phyloP scores from a whole-genome alignment of 1,284 basidiomycete genomes.

The Melampsora medusae region DNA sequence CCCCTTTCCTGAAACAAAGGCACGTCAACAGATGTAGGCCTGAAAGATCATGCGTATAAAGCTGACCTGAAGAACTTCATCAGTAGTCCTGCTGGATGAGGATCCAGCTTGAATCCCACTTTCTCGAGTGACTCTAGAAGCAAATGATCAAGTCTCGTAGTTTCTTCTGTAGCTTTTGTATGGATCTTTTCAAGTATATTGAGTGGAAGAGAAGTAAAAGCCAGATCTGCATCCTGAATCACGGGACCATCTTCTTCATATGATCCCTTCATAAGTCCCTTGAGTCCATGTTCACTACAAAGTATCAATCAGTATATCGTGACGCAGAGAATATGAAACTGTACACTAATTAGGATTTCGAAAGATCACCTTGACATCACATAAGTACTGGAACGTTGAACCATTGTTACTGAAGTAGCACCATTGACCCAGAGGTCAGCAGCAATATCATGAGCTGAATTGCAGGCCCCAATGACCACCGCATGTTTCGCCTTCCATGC shows the following conservation, averaged over 20 bases:
- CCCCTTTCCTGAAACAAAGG: constrained; percentile 52
- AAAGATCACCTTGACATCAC: constrained; percentile 61
- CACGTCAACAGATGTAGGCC: constrained; percentile 1
- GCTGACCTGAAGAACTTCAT: constrained; percentile 51
- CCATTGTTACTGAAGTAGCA: constrained; percentile 62
- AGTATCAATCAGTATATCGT: not conserved
- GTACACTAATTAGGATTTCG: not conserved
- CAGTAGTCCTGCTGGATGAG: constrained; percentile 62
- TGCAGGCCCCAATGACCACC: constrained; percentile 65
- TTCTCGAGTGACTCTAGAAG: constrained; percentile 62
- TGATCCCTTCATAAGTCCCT: constrained; percentile 55
- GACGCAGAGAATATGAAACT: no score
- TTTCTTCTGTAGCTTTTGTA: constrained; percentile 20
- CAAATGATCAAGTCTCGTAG: constrained; percentile 56
- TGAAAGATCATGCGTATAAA: constrained; percentile 3
- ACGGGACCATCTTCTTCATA: constrained; percentile 62
- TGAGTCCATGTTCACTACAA: constrained; percentile 37
- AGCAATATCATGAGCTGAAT: constrained; percentile 60
- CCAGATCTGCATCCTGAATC: constrained; percentile 61
- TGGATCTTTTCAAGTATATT: constrained; percentile 52
- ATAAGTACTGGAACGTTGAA: constrained; percentile 66
- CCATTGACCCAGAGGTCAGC: constrained; percentile 60
- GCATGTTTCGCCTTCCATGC: constrained; percentile 64
- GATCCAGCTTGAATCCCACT: constrained; percentile 64
- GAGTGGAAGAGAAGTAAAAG: constrained; percentile 59